These are phyloP conservation scores for Aspergillus campestris DNA, from an alignment of 495 filamentous ascomycete species.

Conservation along the genomic window DNA sequence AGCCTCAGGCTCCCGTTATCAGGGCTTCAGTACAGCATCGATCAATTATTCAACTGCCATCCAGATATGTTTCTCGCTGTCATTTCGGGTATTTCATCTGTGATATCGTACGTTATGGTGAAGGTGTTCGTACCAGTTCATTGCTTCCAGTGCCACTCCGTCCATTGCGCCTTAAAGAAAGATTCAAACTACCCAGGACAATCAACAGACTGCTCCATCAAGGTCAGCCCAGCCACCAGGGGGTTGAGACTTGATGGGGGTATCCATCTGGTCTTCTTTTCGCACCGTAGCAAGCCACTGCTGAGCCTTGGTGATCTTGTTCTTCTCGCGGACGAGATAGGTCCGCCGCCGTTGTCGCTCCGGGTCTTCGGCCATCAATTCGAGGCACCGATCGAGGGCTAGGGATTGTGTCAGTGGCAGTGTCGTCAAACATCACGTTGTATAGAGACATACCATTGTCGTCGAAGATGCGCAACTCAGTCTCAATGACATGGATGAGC, in stretches of 20 bases:
- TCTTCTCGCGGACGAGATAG: constrained; percentile 31
- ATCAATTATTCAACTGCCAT: too few relatives aligned
- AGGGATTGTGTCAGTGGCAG: not conserved
- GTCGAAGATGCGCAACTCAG: constrained; percentile 24
- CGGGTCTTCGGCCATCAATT: constrained; percentile 44
- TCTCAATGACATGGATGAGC: constrained; percentile 26
- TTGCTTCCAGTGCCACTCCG: too few relatives aligned
- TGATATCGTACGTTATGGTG: too few relatives aligned
- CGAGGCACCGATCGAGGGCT: constrained; percentile 29
- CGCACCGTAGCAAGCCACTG: constrained; percentile 25
- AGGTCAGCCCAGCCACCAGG: constrained; percentile 1
- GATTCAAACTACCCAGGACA: too few relatives aligned
- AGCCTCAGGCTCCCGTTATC: too few relatives aligned
- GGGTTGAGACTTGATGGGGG: constrained; percentile 7
- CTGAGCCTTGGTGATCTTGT: constrained; percentile 37
- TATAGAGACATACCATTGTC: constrained; percentile 25
- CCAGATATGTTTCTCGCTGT: too few relatives aligned
- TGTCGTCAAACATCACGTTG: too few relatives aligned
- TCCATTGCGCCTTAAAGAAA: too few relatives aligned
- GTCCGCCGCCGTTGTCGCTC: constrained; percentile 31
- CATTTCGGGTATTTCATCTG: too few relatives aligned
- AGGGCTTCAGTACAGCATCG: too few relatives aligned
- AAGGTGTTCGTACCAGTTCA: too few relatives aligned
- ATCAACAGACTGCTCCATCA: not conserved
- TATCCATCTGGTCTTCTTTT: constrained; percentile 5